Base-by-base conservation (phyloP, 1,139 yeast genomes). In the Taphrina wiesneri region DNA sequence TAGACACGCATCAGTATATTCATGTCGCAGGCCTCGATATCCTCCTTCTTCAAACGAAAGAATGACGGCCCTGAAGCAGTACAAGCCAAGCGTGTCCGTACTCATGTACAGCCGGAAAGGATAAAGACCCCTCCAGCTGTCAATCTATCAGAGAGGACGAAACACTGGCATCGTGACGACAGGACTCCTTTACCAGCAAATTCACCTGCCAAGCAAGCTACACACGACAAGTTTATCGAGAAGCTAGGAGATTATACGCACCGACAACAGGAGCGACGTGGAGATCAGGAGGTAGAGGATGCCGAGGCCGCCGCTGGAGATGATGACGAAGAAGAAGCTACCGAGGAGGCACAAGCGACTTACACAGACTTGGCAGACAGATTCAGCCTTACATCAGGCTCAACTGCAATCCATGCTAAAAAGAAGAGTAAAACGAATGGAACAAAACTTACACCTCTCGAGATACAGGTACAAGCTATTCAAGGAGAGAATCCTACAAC, bases 381-480 rank as follows among this genome's bases (percentile, higher is more conserved):
- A 32, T 56, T 56, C 30, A 43, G 62, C 23, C 56, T 49, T 7
- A 39, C 43, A 39, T 4, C 43, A 39, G 6, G 43, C 43, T 21
- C 30, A 28, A 23, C 45, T 15, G n/a, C 21, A 11, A 13, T 5
- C 13, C 41, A 2, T 17, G 30, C 41, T 25, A 23, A n/a, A 17
- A 36, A 43, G 13, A 60, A 36, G 51, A 39, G 1, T 34, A 54
- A 54, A 15, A 7, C n/a, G 25, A 54, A 17, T 11, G 49, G 51
- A 15, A 36, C 69, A 59, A 79, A 78, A 63, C 75, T 85, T 61
- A 92, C 96, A 0, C 97, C 97, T 0, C 77, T 91, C 59, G 97
- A 91, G 71, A 82, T 82, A 68, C 98, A 92, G 74, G 85, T 86
- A 67, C 77, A 85, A 26, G 86, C 84, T 3, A 77, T 93, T 62